Evolutionary conservation across 805 yeast species (phyloP), one percentile per base, ranked within the genome.

Genomic region (Candida caryicola): DNA sequence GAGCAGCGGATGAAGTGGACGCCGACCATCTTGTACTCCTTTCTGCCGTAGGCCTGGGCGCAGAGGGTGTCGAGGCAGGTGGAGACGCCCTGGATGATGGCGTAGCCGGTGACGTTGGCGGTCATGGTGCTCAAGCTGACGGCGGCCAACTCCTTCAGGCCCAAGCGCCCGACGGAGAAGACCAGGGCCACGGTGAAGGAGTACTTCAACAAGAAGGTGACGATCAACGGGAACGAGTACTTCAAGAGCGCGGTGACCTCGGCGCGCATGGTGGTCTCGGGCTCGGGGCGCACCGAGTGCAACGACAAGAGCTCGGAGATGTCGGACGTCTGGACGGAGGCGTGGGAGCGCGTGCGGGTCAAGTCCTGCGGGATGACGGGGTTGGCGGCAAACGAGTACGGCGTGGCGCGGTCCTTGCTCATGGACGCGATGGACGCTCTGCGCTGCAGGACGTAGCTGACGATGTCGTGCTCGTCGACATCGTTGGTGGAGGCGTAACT

Each of bases 1-100:
- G 80, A 75, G 62, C 91, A 85, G 51, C 87, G 67, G 49, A 81
- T 74, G 47, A 81, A 77, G 40, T 83, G 77, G 15, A 82, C 60
- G 0, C 93, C 93, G 15, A 85, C 91, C 41, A 73, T 51, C 46
- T 73, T 74, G 54, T 66, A 75, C 47, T 82, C 83, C 36, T 73
- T 72, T 19, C 86, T 76, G 15, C 93, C 91, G 52, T 69, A 83
- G 1, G 90, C 83, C 58, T 85, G 91, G 2, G 90, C 84, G 55
- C 90, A 78, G 25, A 85, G 68, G 0, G 91, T 85, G 51, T 84
- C 91, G 37, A 85, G 68, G 40, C 88, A 79, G 0, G 93, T 83
- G n/a, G 88, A 79, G 2, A 83, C 73, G 9, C 91, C 93, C 49
- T 83, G 85, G 47, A 85, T 80, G 8, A 83, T 73, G 26, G 88